Evolutionary conservation across 176 grass and related monocot genomes (phyloP).

Genomic region (Eleusine coracana): DNA sequence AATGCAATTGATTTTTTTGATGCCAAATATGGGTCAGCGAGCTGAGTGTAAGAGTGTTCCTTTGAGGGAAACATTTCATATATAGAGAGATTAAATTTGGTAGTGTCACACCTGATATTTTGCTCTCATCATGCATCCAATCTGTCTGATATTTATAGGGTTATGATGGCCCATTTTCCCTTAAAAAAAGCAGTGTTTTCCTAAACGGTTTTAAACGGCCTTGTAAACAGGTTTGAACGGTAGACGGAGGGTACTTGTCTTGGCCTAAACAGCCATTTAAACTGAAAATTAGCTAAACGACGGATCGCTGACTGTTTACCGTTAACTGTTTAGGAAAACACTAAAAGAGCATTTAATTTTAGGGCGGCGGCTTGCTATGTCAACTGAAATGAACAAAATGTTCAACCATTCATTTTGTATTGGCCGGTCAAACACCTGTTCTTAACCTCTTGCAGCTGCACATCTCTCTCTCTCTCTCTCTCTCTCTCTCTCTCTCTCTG

Average conservation of each 20-base stretch:
- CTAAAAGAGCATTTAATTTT: slow-evolving; percentile 3
- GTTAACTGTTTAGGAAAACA: too few species aligned
- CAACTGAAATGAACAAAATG: not conserved
- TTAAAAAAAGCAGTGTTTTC: too few species aligned
- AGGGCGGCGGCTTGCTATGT: not conserved
- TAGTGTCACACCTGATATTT: not conserved
- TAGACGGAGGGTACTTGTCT: too few species aligned
- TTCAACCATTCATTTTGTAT: not conserved
- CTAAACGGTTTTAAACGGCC: too few species aligned
- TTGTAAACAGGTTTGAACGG: too few species aligned
- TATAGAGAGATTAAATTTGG: not conserved
- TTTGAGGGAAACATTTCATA: not conserved
- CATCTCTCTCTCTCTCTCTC: too few species aligned
- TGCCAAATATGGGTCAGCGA: not conserved
- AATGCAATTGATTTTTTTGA: not conserved
- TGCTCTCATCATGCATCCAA: slow-evolving; percentile 12
- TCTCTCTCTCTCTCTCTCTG: too few species aligned
- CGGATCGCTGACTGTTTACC: too few species aligned
- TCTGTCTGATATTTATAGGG: not conserved
- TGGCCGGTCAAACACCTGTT: not conserved
- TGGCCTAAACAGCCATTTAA: too few species aligned
- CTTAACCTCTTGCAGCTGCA: not conserved
- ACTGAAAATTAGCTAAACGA: too few species aligned
- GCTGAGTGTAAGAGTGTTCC: not conserved
- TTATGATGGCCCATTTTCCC: not conserved